A percentile compares a stretch with the other conserved stretches of the same genome.
Conservation (phyloP, 2,329 filamentous ascomycete species). For the Neopestalotiopsis sp. region DNA sequence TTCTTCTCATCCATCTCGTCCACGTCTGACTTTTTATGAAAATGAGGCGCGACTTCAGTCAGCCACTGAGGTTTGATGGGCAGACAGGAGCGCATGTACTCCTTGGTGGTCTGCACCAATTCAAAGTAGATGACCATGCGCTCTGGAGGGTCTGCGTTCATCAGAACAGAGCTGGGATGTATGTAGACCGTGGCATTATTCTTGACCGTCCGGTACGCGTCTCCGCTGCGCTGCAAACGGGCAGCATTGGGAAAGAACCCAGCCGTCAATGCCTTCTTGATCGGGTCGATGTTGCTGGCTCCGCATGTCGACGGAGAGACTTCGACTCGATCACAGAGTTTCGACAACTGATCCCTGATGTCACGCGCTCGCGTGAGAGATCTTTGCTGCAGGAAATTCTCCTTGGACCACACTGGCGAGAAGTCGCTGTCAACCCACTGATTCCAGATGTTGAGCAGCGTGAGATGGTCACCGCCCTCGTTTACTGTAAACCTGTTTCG, state of each 20-base stretch:
- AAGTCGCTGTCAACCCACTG: constrained; percentile 95
- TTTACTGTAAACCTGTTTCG: constrained; percentile 87
- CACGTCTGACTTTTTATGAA: constrained; percentile 89
- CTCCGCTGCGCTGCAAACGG: constrained; percentile 79
- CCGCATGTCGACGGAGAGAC: constrained; percentile 74
- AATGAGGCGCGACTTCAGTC: constrained; percentile 89
- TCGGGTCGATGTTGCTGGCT: constrained; percentile 73
- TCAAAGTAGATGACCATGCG: constrained; percentile 91
- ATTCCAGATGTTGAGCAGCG: constrained; percentile 90
- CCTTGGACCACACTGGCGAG: constrained; percentile 82
- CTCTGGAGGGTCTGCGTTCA: constrained; percentile 74
- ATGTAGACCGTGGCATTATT: constrained; percentile 87
- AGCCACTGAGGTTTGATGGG: constrained; percentile 86
- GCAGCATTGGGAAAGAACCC: constrained; percentile 97
- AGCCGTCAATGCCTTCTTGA: constrained; percentile 85
- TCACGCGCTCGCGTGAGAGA: constrained; percentile 88
- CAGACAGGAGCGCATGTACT: constrained; percentile 90
- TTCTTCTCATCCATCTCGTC: constrained; percentile 84
- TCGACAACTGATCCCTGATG: constrained; percentile 88
- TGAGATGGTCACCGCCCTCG: constrained; percentile 88
- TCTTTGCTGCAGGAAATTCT: constrained; percentile 93
- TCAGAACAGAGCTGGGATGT: constrained; percentile 86
- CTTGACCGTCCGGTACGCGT: constrained; percentile 91
- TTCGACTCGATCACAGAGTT: constrained; percentile 92
- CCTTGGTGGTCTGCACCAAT: constrained; percentile 81